phyloP scores from a whole-genome alignment of 257 asterid genomes.

The Nicotiana benthamiana region DNA sequence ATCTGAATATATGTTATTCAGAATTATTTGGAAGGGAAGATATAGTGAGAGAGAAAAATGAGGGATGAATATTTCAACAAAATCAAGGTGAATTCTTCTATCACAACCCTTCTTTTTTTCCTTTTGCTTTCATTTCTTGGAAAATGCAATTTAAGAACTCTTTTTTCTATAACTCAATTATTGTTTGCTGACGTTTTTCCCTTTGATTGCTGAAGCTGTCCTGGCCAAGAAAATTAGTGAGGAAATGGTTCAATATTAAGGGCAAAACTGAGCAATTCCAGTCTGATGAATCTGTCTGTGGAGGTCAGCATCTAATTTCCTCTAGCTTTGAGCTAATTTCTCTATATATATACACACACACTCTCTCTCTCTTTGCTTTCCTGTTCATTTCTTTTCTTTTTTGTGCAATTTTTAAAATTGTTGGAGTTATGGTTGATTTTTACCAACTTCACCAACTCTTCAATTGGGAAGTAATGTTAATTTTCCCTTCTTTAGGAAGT shows the following conservation, averaged over 20 bases:
- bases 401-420: neutral
- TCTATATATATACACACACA: neutral
- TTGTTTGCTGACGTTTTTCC: neutral
- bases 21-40: constrained; percentile 21
- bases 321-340: neutral
- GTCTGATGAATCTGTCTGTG: constrained; percentile 10
- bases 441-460: neutral
- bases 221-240: constrained; percentile 17
- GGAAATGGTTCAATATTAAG: constrained; percentile 17
- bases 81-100: constrained; percentile 52
- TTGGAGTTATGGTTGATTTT: neutral
- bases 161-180: neutral
- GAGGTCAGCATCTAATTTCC: constrained; percentile 10
- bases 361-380: no score
- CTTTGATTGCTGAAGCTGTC: constrained; percentile 2
- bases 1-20: no score
- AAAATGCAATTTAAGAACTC: neutral
- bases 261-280: constrained; percentile 13
- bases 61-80: constrained; percentile 71
- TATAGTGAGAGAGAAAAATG: constrained; percentile 48
- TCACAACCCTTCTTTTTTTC: neutral
- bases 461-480: neutral
- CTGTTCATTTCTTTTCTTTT: neutral
- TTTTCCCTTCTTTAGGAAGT: constrained; percentile 15
- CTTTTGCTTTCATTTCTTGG: neutral